These are phyloP conservation scores for Tubosaeta sp. DNA, from an alignment of 768 basidiomycete species.

Conservation along the genomic window DNA sequence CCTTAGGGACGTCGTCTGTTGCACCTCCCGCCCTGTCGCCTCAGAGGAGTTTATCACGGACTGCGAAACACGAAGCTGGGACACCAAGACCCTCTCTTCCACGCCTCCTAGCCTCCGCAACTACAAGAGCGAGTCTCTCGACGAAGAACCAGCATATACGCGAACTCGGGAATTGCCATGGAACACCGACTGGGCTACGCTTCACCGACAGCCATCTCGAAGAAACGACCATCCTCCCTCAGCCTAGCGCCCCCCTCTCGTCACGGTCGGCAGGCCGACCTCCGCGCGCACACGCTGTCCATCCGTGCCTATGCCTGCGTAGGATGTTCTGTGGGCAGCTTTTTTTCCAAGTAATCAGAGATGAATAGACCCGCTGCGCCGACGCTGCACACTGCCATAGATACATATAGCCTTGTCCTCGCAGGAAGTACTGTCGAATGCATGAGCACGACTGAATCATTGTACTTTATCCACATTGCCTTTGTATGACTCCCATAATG, in stretches of 20 bases:
- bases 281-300: slow-evolving; percentile 1
- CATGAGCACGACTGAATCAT: slow-evolving; percentile 9
- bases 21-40: slow-evolving; percentile 31
- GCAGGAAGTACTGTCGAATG: slow-evolving; percentile 46
- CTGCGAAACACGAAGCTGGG: slow-evolving; percentile 60
- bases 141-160: background rate
- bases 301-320: background rate
- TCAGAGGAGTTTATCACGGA: slow-evolving; percentile 60
- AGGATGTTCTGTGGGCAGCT: slow-evolving; percentile 22
- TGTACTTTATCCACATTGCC: slow-evolving; percentile 24
- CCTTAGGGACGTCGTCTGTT: slow-evolving; percentile 45
- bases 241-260: slow-evolving; percentile 1
- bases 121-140: background rate
- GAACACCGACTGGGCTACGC: slow-evolving; percentile 16
- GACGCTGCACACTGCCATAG: slow-evolving; percentile 44
- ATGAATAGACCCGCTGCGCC: slow-evolving; percentile 44
- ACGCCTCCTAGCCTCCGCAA: slow-evolving; percentile 1
- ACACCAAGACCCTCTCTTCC: slow-evolving; percentile 23
- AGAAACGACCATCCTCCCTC: slow-evolving; percentile 9
- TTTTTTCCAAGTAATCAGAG: slow-evolving; percentile 51
- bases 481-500: slow-evolving; percentile 44
- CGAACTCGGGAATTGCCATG: slow-evolving; percentile 24
- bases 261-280: slow-evolving; percentile 14
- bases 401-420: slow-evolving; percentile 47
- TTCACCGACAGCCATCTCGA: slow-evolving; percentile 20